Evolutionary conservation across 352 stramenopile genomes (phyloP).

Genomic region (Albugo candida): DNA sequence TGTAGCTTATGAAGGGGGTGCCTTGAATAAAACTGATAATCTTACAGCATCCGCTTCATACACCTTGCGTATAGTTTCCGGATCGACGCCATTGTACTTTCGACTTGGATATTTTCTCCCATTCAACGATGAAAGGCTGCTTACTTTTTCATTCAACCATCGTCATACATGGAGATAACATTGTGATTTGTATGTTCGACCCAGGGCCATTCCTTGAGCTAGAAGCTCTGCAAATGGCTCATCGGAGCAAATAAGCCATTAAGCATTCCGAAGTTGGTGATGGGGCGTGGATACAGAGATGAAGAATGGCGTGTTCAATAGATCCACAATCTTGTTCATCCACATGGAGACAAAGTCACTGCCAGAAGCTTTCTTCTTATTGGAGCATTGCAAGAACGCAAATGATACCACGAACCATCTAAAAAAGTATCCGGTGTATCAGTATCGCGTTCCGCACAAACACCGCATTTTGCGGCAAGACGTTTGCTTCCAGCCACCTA

Average conservation of each 20-base stretch:
- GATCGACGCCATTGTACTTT: constrained; percentile 98
- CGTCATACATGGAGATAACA: constrained; percentile 39
- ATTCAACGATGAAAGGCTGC: constrained; percentile 34
- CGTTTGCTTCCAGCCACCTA: constrained; percentile 45
- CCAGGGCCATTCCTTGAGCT: constrained; percentile 98
- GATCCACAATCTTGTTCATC: constrained; percentile 89
- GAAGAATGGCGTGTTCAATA: constrained; percentile 99
- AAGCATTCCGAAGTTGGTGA: constrained; percentile 93
- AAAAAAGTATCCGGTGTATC: constrained; percentile 88
- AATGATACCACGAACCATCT: constrained; percentile 98
- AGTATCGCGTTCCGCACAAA: constrained; percentile 58
- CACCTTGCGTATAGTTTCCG: constrained; percentile 87
- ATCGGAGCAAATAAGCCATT: constrained; percentile 72
- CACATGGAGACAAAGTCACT: constrained; percentile 79
- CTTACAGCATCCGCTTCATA: constrained; percentile 94
- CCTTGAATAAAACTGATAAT: constrained; percentile 81
- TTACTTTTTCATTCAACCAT: constrained; percentile 34
- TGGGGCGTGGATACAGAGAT: constrained; percentile 99
- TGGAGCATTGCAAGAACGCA: constrained; percentile 91
- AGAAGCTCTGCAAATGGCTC: constrained; percentile 98
- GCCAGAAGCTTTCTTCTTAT: constrained; percentile 74
- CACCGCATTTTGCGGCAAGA: constrained; percentile 62
- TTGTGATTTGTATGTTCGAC: constrained; percentile 65
- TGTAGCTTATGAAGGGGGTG: constrained; percentile 74
- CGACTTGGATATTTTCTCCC: constrained; percentile 98